Base-by-base conservation (phyloP, 2,329 filamentous ascomycete genomes). In the Claviceps sp. region DNA sequence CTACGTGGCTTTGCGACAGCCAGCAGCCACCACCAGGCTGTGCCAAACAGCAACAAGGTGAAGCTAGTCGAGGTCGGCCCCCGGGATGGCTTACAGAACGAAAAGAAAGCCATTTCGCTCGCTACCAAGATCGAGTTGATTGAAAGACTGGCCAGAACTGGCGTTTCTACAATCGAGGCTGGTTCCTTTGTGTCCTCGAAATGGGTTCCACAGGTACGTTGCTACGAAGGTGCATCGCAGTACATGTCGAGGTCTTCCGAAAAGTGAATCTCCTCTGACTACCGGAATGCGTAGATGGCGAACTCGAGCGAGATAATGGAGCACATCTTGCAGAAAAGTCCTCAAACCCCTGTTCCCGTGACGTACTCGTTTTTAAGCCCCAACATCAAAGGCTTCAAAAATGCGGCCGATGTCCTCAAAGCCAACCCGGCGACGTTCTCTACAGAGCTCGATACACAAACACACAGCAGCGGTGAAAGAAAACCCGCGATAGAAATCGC, bases 41-140 rank as follows among this genome's bases (percentile, higher is more conserved):
- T 62, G 47, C 60, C 62, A 54, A 69, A 73, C 62, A 74, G 71
- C 61, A 65, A 71, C 61, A 65, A 61, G 54, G 75, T 81, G 55
- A 76, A 73, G 67, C 82, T 94, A 41, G 83, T 93, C 55, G 88
- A 94, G 70, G 88, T 94, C 56, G 87, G 87, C 8, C 87, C 88
- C 37, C 77, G 88, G 57, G 88, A 94, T 71, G 88, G 88, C n/a
- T 70, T 94, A 50, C 88, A 95, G 65, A 94, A 93, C 63, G 86
- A 93, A 71, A 86, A 85, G 69, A 78, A 73, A 56, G 74, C 74
- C 30, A 84, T 94, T 56, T 73, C 86, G 0, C 71, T 87, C 11
- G 72, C 75, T 6, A 89, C 82, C 2, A 94, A 94, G 67, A 77
- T 91, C 52, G 80, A 89, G 58, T 68, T 94, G 50, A 85, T 94